Evolutionary conservation across 768 basidiomycete species (phyloP), one percentile per base, ranked within the genome.

Genomic region (Dentipellis sp.): DNA sequence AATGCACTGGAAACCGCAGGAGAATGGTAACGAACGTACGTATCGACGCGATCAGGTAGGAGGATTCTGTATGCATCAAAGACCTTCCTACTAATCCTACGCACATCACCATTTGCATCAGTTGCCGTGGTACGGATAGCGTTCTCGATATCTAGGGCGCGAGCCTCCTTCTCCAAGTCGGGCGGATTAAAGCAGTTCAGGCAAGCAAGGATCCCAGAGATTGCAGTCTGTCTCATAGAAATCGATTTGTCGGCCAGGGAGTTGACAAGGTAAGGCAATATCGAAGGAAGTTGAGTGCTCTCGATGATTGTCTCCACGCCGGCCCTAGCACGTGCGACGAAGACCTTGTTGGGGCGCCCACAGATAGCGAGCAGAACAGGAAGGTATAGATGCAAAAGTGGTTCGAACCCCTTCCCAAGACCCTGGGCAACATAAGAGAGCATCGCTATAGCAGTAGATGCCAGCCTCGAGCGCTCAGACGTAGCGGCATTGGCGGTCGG

Each of bases 111-210:
- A 63, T 77, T 87, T 4, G 88, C 79, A 68, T 94, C 91, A 29
- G 79, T 77, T 12, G 82, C 86, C 2, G 86, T 79, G 9, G 69
- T 63, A 56, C 76, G 82, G 61, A 94, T 88, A 49, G 88, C 77
- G 10, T 68, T 73, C 67, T 94, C 91, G 23, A 94, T 73, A 40
- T 86, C 81, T 47, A 73, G 74, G 0, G 81, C 83, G 14, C 85
- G 73, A 0, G 71, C 58, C 49, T 89, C 86, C 66, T 79, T 86
- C 67, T 88, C 87, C 34, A 91, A 67, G 61, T 91, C 87, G 0
- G 87, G 86, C 9, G 88, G 89, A 68, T 88, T 89, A 66, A 83
- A 84, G 62, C 78, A 83, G 58, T 87, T 87, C 53, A 92, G 71
- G 59, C 83, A 86, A 14, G 76, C 74, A 50, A 91, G 65, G 0